Conservation (phyloP, 352 stramenopile species). For the Phytophthora niederhauseri region DNA sequence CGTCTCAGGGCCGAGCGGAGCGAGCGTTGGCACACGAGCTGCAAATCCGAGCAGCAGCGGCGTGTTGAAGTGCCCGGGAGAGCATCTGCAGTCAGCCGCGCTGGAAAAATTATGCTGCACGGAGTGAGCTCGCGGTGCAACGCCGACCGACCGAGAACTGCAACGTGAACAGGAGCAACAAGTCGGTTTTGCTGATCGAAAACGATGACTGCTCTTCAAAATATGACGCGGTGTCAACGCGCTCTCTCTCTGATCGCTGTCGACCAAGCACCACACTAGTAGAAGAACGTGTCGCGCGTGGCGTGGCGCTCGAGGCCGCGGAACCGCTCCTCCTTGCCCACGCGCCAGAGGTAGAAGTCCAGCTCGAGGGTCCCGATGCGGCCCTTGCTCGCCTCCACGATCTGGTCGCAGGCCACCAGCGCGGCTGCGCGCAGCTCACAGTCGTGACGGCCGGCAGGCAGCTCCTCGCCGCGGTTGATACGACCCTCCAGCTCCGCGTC, state of each 20-base stretch:
- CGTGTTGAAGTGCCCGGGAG: slow-evolving; percentile 30
- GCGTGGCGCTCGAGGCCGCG: slow-evolving; percentile 71
- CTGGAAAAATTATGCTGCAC: slow-evolving; percentile 29
- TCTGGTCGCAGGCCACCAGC: slow-evolving; percentile 71
- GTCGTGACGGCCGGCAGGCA: slow-evolving; percentile 51
- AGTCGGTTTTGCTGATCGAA: slow-evolving; percentile 10
- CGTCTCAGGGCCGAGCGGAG: slow-evolving; percentile 3
- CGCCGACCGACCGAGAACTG: neutral
- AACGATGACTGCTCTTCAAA: neutral
- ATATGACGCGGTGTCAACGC: neutral
- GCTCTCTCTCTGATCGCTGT: neutral
- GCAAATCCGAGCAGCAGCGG: slow-evolving; percentile 22
- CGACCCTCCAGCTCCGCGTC: slow-evolving; percentile 47
- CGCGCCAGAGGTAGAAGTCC: slow-evolving; percentile 75
- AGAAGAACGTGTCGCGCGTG: slow-evolving; percentile 75
- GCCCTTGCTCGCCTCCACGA: slow-evolving; percentile 60
- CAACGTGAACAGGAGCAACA: neutral
- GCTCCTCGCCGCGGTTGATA: slow-evolving; percentile 57
- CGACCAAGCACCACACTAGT: slow-evolving; percentile 35
- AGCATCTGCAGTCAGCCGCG: slow-evolving; percentile 26
- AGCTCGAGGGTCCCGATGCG: slow-evolving; percentile 52
- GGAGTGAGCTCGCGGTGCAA: slow-evolving; percentile 9
- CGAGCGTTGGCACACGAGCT: neutral
- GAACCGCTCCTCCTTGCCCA: slow-evolving; percentile 79
- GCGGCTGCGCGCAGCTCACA: slow-evolving; percentile 72